Base-by-base conservation (phyloP, 495 filamentous ascomycete genomes). In the Friedmanniomyces endolithicus region DNA sequence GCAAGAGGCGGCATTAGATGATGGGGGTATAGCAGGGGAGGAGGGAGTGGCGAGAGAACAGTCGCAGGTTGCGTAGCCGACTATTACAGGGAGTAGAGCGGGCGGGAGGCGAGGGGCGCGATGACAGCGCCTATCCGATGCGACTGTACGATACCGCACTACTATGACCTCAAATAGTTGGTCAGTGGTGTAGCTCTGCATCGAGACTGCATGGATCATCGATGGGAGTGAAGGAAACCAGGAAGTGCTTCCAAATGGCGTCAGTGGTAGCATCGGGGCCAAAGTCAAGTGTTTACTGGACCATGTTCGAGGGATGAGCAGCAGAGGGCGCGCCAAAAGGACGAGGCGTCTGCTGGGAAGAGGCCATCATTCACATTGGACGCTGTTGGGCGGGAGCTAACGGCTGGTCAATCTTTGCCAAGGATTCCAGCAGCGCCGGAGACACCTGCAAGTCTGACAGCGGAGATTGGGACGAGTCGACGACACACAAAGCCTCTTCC, bases 41-140 rank as follows among this genome's bases (percentile, higher is more conserved):
- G 50, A 60, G 17, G 52, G 45, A 29, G 7, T 11, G 44, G 39
- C 37, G 51, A 20, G 41, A 37, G 52, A 52, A 1, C 50, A 52
- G 11, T 25, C 51, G 24, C 34, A 56, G 48, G 58, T 60, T 39
- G 57, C 63, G 17, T 44, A 44, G 8, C 24, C 48, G 12, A 34
- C 8, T 16, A 45, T 68, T n/a, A 58, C 63, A 37, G 46, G 43
- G 17, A 60, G 35, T 33, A 58, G 53, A 55, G 31, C 44, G 24
- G 64, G 63, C 65, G 62, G 56, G 46, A 53, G 24, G 65, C 64
- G 20, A 35, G 55, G 24, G 65, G 65, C 17, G 65, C 62, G 2
- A 55, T 52, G 12, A 59, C 53, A 9, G 29, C 60, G 34, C 63
- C 64, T 57, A 55, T 54, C 20, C 64, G 53, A 25, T 23, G 16